phyloP scores from a whole-genome alignment of 257 asterid species.

The Thymus quinquecostatus region DNA sequence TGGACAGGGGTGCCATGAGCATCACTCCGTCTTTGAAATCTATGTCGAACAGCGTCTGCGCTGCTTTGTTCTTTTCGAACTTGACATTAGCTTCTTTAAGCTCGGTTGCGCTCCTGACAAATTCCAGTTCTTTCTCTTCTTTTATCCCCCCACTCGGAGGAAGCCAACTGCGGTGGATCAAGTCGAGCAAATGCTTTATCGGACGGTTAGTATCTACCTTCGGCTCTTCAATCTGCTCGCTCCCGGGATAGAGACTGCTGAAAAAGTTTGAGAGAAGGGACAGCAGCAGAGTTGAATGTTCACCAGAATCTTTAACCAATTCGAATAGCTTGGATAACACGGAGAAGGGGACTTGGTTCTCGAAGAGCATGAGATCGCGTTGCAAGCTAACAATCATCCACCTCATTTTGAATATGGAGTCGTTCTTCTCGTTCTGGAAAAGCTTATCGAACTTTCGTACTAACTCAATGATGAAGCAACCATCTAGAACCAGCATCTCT shows the following conservation, averaged over 20 bases:
- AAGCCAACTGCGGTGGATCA: neutral
- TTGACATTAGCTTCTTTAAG: neutral
- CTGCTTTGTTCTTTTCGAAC: neutral
- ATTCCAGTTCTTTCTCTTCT: neutral
- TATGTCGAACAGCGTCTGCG: neutral
- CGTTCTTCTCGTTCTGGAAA: neutral
- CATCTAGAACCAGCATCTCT: conserved; percentile 43
- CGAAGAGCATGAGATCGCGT: conserved; percentile 7
- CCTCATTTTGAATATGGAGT: neutral
- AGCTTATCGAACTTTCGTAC: neutral
- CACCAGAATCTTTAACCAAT: neutral
- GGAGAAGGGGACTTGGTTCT: neutral
- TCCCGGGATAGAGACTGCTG: neutral
- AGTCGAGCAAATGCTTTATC: neutral
- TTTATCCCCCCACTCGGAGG: neutral
- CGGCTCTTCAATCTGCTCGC: no score
- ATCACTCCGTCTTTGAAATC: neutral
- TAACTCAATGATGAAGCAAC: conserved; percentile 14
- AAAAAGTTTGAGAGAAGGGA: neutral
- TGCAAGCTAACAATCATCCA: neutral
- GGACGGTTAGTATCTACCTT: neutral
- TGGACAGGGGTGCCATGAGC: neutral
- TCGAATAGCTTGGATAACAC: neutral
- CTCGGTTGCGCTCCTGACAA: neutral
- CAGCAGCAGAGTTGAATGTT: neutral